Percentiles rank a stretch among this genome's conserved stretches.
Conservation (phyloP, 1,284 basidiomycete genomes). For the Ustilago vetiveriae region DNA sequence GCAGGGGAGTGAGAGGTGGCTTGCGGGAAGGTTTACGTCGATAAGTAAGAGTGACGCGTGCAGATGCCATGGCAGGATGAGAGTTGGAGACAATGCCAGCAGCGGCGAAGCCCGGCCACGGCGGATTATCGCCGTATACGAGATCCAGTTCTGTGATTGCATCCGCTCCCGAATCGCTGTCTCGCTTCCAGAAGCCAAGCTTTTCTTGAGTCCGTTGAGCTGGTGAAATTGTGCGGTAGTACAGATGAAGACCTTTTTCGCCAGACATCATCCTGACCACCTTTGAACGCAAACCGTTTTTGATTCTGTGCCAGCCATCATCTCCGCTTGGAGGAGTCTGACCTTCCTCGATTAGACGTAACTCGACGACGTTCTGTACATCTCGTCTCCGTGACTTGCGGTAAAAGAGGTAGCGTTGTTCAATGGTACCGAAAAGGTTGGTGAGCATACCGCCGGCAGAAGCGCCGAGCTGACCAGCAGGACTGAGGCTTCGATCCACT, state of each 20-base stretch:
- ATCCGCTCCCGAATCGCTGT: neutral
- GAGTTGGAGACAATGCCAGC: constrained; percentile 37
- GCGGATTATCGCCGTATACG: constrained; percentile 55
- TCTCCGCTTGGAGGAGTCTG: constrained; percentile 21
- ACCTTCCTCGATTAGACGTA: constrained; percentile 44
- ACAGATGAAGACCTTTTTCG: constrained; percentile 43
- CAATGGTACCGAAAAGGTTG: constrained; percentile 43
- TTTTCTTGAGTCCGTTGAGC: constrained; percentile 6
- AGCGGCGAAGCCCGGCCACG: constrained; percentile 55
- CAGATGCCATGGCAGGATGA: constrained; percentile 25
- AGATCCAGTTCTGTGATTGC: constrained; percentile 61
- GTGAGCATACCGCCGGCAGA: constrained; percentile 15
- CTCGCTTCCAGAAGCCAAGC: constrained; percentile 15
- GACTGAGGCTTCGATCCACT: constrained; percentile 79
- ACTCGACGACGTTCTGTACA: constrained; percentile 51
- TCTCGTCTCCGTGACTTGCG: constrained; percentile 39
- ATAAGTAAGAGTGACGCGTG: constrained; percentile 33
- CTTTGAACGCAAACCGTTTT: constrained; percentile 39
- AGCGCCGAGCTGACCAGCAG: constrained; percentile 67
- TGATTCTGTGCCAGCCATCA: constrained; percentile 53
- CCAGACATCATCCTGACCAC: constrained; percentile 27
- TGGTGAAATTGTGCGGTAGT: constrained; percentile 34
- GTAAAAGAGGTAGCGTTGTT: constrained; percentile 58
- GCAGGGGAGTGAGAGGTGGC: constrained; percentile 23
- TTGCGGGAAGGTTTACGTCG: constrained; percentile 41